Evolutionary conservation across 106 monocot species (phyloP), one percentile per base, ranked within the genome.

Genomic region (Dioscorea alata): DNA sequence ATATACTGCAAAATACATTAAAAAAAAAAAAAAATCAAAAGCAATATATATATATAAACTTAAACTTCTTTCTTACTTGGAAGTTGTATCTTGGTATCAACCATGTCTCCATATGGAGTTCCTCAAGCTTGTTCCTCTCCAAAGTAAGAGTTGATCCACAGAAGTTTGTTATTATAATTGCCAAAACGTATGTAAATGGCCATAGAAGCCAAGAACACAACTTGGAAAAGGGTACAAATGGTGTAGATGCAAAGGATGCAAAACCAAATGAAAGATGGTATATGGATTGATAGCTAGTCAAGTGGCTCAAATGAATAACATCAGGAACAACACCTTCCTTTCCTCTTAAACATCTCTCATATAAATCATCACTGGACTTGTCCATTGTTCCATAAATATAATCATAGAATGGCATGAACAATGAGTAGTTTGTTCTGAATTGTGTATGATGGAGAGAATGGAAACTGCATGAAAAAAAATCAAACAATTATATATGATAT

Each of bases 401-500:
- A 62, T 93, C 92, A 58, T 93, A 93, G 25, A 93, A 64, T 9
- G 92, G 92, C 92, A 93, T 93, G 83, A 93, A 93, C 48, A 93
- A 60, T 4, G 76, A 93, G 75, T 88, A 93, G 49, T 93, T 93
- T 19, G 92, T 86, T n/a, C 88, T 34, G 65, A 88, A 93, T 50
- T 86, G 76, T 12, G 92, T 93, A 70, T 88, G 92, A 62, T 93
- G 92, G 14, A 93, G 85, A 8, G 92, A 88, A 68, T 93, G 88
- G 50, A 93, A 92, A 64, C 87, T 92, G 65, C 32, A 73, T 53
- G 42, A 8, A 54, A 16, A 53, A 18, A 54, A 5, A 54, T 54
- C 15, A 18, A 54, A 4, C 54, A 8, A 5, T 16, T 54, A 18
- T 16, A 54, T 54, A 17, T 17, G n/a, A 35, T 58, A 59, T 21